phyloP scores from a whole-genome alignment of 768 basidiomycete species.

The Stropharia rugosoannulata region DNA sequence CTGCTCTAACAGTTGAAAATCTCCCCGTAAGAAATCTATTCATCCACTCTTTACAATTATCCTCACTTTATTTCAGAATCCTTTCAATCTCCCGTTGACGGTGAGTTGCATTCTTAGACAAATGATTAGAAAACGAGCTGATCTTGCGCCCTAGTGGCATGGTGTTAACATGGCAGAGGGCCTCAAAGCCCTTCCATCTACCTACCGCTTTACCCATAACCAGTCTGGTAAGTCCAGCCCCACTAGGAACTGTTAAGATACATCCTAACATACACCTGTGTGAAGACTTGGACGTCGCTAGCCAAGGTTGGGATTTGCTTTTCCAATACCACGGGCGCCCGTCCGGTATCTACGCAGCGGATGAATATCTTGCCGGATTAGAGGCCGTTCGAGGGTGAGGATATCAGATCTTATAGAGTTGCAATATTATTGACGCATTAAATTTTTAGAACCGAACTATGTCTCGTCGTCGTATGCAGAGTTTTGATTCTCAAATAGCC shows the following conservation, averaged over 20 bases:
- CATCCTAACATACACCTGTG: neutral
- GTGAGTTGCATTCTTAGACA: constrained; percentile 17
- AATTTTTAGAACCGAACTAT: constrained; percentile 46
- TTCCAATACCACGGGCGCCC: constrained; percentile 61
- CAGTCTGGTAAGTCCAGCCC: constrained; percentile 39
- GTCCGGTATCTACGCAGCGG: constrained; percentile 54
- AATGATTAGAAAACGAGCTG: constrained; percentile 2
- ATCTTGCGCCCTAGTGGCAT: constrained; percentile 39
- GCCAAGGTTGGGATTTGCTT: constrained; percentile 51
- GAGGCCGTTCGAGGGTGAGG: constrained; percentile 52
- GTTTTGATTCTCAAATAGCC: neutral
- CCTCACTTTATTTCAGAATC: constrained; percentile 29
- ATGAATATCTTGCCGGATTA: constrained; percentile 56
- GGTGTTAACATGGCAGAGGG: constrained; percentile 61
- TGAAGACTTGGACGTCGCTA: constrained; percentile 47
- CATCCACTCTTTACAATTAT: neutral
- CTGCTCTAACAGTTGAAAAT: constrained; percentile 25
- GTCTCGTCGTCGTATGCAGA: constrained; percentile 47
- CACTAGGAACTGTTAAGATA: neutral
- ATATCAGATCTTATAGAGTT: neutral
- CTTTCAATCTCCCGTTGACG: constrained; percentile 42
- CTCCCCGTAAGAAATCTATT: constrained; percentile 18
- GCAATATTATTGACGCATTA: neutral
- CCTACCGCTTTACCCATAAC: constrained; percentile 55
- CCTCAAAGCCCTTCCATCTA: constrained; percentile 52